A percentile compares a stretch with the other conserved stretches of the same genome.
Evolutionary conservation across 1,284 basidiomycete genomes (phyloP).

Genomic region (Schizophyllum commune): DNA sequence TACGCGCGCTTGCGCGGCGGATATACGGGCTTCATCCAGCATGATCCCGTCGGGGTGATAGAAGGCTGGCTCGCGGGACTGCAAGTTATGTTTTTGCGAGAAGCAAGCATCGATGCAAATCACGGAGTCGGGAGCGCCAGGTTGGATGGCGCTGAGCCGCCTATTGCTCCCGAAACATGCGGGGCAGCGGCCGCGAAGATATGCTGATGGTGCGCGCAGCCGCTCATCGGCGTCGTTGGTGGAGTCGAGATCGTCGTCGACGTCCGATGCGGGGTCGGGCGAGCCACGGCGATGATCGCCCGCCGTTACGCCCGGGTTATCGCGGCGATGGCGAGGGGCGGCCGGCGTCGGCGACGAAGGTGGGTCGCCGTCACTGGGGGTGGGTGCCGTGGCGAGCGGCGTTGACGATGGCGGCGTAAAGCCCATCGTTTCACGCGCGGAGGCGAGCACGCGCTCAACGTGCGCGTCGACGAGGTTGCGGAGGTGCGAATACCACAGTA

Average conservation of each 20-base stretch:
- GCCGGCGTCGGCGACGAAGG: not conserved
- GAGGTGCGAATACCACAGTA: not conserved
- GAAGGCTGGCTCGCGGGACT: slow-evolving; percentile 1
- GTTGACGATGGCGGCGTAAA: not conserved
- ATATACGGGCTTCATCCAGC: slow-evolving; percentile 8
- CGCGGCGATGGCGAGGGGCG: not conserved
- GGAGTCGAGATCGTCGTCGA: not conserved
- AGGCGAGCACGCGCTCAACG: not conserved
- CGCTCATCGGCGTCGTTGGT: not conserved
- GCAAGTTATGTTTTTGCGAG: slow-evolving; percentile 11
- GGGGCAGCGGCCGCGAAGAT: slow-evolving; percentile 2
- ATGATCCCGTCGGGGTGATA: slow-evolving; percentile 10
- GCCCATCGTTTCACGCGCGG: not conserved
- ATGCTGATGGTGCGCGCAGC: not conserved
- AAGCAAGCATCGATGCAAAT: slow-evolving; percentile 7
- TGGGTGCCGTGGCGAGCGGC: no score
- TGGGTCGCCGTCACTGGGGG: not conserved
- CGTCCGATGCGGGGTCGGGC: not conserved
- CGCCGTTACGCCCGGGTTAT: not conserved
- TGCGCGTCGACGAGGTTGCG: not conserved
- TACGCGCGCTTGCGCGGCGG: slow-evolving; percentile 5
- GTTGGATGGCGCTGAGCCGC: not conserved
- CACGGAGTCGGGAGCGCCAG: not conserved
- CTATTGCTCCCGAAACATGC: slow-evolving; percentile 6
- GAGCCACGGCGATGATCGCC: not conserved